Evolutionary conservation across 2,329 filamentous ascomycete species (phyloP), one percentile per base, ranked within the genome.

Genomic region (Colletotrichum costaricense): DNA sequence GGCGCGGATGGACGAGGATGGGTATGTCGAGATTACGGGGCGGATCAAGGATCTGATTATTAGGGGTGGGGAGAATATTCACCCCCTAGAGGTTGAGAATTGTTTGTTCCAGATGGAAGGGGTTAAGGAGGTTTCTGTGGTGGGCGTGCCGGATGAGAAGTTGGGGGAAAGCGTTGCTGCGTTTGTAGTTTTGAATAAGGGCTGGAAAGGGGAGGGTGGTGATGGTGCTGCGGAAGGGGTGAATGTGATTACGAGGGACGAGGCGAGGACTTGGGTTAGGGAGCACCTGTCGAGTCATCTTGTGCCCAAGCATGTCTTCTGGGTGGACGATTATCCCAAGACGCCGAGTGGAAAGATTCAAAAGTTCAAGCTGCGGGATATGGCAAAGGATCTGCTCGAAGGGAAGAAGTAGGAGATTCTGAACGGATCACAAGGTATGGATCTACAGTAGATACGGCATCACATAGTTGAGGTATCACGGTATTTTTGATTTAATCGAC

Each of bases 261-360:
- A 90, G 38, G 86, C 97, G 1, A 88, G 90, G 78, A 82, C 84
- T 1, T 98, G 94, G 94, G 95, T 98, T 2, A 85, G 88, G 60
- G 84, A 87, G 69, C 90, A 88, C 63, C 81, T 98, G 74, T 90
- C 88, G 35, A 91, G 90, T 76, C 94, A 96, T 82, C 90, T 98
- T 80, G 94, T 94, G 65, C 96, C 96, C 0, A 97, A 94, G 82
- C 91, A 96, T 80, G 89, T 98, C n/a, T 98, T 98, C 80, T 98
- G 94, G 89, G 87, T 94, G 0, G 88, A 92, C 1, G 90, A 91
- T n/a, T 97, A 94, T 80, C 96, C 96, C 24, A 98, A 98, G 88
- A 99, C 97, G 46, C 94, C 95, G 6, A 98, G 95, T 81, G 96
- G 96, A 28, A 99, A 99, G 89, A 95, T 98, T 69, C 95, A 98